Base-by-base conservation (phyloP, 768 basidiomycete genomes). In the Fomitopsis serialis region DNA sequence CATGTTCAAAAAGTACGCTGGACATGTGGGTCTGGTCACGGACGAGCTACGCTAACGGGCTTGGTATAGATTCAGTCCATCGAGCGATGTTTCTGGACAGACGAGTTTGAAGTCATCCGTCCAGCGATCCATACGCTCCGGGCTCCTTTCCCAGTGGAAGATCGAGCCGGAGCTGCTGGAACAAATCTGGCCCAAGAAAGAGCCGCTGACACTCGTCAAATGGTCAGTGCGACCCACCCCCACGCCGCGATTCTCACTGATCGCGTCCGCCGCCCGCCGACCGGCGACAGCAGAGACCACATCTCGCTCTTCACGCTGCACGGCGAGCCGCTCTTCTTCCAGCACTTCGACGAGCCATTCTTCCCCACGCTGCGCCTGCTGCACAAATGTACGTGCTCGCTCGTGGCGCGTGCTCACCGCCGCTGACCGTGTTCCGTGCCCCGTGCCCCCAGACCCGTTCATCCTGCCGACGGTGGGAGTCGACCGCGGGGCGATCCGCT, bases 151-250 rank as follows among this genome's bases (percentile, higher is more conserved):
- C 19, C 93, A 96, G 68, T 88, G 92, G 79, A 89, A 84, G 62
- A 79, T 91, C 48, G 82, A 85, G 57, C 78, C 82, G 40, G 91
- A 90, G 58, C 82, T 85, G 2, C 73, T 98, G 27, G 97, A 99
- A 66, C 80, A 80, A 61, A 80, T 99, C 48, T 99, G 97, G 97
- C 92, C 95, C 2, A 99, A 98, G 89, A 99, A 98, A 77, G 96
- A 98, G 75, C 79, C 86, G 2, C 75, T 98, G 45, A 85, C 89
- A 4, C 87, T 89, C 63, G 91, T 94, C 56, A 98, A 98, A 76
- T 98, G 97, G 96, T 94, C 69, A 59, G 80, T 77, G n/a, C 42
- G 36, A 29, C 40, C 23, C 46, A 22, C 35, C 21, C 45, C 6
- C 29, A 34, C 15, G 29, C 45, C 21, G 15, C 27, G 7, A 2